Evolutionary conservation across 768 basidiomycete species (phyloP).

Genomic region (Naganishia kalamii): DNA sequence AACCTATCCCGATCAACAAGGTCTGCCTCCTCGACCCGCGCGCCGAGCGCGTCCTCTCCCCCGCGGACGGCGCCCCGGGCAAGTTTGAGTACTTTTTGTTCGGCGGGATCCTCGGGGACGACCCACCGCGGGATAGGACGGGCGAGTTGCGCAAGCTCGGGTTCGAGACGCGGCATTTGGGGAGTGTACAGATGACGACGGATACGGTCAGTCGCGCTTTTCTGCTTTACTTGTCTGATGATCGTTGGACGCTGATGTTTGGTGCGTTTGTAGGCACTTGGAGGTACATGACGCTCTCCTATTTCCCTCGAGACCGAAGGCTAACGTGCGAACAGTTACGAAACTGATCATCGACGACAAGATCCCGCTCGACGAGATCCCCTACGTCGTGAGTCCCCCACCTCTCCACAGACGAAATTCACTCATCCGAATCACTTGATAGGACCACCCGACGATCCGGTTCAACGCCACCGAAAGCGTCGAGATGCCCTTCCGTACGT

Average conservation of each 20-base stretch:
- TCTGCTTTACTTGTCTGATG: not conserved
- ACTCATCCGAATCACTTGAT: not conserved
- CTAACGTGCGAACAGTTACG: constrained; percentile 64
- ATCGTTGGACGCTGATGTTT: not conserved
- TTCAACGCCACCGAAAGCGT: constrained; percentile 86
- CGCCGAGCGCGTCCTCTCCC: constrained; percentile 62
- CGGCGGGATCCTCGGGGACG: constrained; percentile 71
- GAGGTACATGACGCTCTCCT: not conserved
- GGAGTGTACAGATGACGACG: constrained; percentile 92
- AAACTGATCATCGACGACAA: constrained; percentile 72
- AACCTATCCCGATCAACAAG: constrained; percentile 50
- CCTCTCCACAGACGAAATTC: not conserved
- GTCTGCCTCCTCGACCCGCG: constrained; percentile 94
- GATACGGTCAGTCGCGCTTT: constrained; percentile 63
- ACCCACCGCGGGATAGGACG: constrained; percentile 90
- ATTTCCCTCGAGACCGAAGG: not conserved
- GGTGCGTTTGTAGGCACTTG: not conserved
- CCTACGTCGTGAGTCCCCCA: constrained; percentile 34
- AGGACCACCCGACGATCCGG: constrained; percentile 83
- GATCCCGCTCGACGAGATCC: constrained; percentile 61
- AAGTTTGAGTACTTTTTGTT: constrained; percentile 84
- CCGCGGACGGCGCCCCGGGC: constrained; percentile 64
- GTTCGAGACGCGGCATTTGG: constrained; percentile 79
- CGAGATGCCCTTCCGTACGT: constrained; percentile 94
- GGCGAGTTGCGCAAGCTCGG: constrained; percentile 76